Base-by-base conservation (phyloP, 2,329 filamentous ascomycete genomes). In the Thielaviopsis cerberus region DNA sequence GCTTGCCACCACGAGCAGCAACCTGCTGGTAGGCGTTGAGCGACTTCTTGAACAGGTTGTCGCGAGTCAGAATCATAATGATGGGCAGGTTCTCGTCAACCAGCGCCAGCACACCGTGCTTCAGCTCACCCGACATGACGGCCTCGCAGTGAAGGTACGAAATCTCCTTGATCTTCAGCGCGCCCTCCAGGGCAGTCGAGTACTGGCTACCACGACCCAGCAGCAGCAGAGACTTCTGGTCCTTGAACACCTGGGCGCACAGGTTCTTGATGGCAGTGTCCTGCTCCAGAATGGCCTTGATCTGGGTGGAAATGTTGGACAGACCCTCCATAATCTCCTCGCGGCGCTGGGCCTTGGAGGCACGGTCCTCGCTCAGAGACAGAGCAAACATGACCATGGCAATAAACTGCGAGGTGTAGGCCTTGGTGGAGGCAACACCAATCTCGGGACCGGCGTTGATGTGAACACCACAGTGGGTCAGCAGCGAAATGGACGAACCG, bases 311-410 rank as follows among this genome's bases (percentile, higher is more conserved):
- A 67, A 98, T 81, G 67, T 87, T 85, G 67, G 80, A 78, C 27
- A 98, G 82, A 66, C 92, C 91, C 65, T 94, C 85, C 79, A 98
- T 96, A 68, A 98, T 97, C 73, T 96, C 90, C 72, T 92, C 83
- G 30, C 92, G 86, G 68, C 91, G 82, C 75, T 86, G 82, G 67
- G 85, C 81, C 81, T 98, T 98, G 65, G 89, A 96, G 50, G 90
- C 88, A 65, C 92, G 88, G 72, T 98, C 92, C 75, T 98, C 92
- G 67, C 88, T 92, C 60, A 98, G 81, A 27, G 90, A 96, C 63
- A 98, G 78, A 6, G 92, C 92, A 67, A 98, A 97, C 92, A 98
- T 98, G 74, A 97, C 86, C 89, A 98, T 96, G 70, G 92, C 94
- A 68, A 98, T 88, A 72, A 97, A 98, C 71, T 98, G 92, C 53